Conservation (phyloP, 2,329 filamentous ascomycete genomes). For the Diaporthe ampelina region DNA sequence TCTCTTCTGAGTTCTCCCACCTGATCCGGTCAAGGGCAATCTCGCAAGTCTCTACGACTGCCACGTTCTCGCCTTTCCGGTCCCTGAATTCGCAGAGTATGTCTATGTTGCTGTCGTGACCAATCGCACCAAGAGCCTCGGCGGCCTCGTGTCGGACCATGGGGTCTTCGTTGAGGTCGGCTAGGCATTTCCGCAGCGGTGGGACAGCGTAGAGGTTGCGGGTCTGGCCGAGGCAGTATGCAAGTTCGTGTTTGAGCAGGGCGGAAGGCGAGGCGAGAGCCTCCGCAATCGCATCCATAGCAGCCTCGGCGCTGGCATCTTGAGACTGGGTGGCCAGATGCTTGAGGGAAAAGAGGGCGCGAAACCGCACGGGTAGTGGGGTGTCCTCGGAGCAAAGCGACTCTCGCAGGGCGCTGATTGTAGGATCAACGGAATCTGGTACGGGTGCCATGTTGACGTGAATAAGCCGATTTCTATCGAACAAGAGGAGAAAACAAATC, state of each 20-base stretch:
- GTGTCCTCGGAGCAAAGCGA: constrained; percentile 85
- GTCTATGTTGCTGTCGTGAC: constrained; percentile 79
- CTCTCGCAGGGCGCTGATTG: constrained; percentile 76
- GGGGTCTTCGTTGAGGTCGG: constrained; percentile 84
- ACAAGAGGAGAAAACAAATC: neutral
- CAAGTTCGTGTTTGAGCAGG: constrained; percentile 94
- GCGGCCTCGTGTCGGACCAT: constrained; percentile 98
- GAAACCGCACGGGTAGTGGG: constrained; percentile 90
- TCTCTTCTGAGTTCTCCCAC: constrained; percentile 86
- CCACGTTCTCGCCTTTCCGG: constrained; percentile 79
- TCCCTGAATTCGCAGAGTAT: constrained; percentile 82
- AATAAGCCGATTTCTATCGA: neutral
- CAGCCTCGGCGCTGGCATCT: constrained; percentile 71
- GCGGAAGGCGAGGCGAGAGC: constrained; percentile 88
- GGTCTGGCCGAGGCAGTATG: constrained; percentile 96
- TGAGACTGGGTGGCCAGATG: constrained; percentile 82
- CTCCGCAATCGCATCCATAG: constrained; percentile 87
- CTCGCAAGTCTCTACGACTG: constrained; percentile 95
- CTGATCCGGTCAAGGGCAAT: constrained; percentile 94
- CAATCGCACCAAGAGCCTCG: constrained; percentile 91
- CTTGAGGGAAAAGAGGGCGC: constrained; percentile 97
- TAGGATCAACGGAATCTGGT: constrained; percentile 51
- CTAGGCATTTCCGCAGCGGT: constrained; percentile 79
- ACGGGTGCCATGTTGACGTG: constrained; percentile 45
- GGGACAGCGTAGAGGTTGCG: constrained; percentile 81